These are phyloP conservation scores for Candida cerambycidarum DNA, from an alignment of 805 yeast species.

Conservation along the genomic window DNA sequence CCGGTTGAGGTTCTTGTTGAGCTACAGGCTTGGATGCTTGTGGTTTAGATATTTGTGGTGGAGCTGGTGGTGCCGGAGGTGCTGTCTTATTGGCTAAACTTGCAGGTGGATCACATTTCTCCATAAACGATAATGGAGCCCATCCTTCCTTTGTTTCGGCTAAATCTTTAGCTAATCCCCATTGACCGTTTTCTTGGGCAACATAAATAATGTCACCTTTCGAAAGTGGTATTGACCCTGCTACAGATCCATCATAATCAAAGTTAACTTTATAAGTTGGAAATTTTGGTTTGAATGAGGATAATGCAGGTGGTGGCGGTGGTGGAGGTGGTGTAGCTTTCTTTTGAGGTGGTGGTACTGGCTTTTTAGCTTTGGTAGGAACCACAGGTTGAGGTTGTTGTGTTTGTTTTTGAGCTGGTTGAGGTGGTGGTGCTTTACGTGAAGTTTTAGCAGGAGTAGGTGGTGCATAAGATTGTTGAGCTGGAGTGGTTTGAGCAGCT, in stretches of 20 bases:
- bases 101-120: conserved; percentile 52
- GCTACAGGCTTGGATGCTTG: conserved; percentile 6
- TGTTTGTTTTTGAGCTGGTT: conserved; percentile 6
- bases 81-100: conserved; percentile 21
- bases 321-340: conserved; percentile 47
- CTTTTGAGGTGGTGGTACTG: conserved; percentile 51
- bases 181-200: conserved; percentile 75
- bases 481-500: neutral
- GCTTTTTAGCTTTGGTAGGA: conserved; percentile 15
- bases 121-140: conserved; percentile 95
- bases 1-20: conserved; percentile 8
- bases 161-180: conserved; percentile 85
- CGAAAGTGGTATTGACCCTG: conserved; percentile 73
- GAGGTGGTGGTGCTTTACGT: conserved; percentile 16
- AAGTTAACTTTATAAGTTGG: conserved; percentile 85
- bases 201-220: conserved; percentile 78
- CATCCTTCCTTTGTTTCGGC: conserved; percentile 87
- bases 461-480: conserved; percentile 12
- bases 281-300: conserved; percentile 55
- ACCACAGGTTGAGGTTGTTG: conserved; percentile 11
- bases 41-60: conserved; percentile 28
- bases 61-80: conserved; percentile 34
- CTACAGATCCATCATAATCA: conserved; percentile 85
- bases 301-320: conserved; percentile 66
- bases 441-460: conserved; percentile 10